Conservation (phyloP, 2,329 filamentous ascomycete species). For the Talaromyces albobiverticillius region DNA sequence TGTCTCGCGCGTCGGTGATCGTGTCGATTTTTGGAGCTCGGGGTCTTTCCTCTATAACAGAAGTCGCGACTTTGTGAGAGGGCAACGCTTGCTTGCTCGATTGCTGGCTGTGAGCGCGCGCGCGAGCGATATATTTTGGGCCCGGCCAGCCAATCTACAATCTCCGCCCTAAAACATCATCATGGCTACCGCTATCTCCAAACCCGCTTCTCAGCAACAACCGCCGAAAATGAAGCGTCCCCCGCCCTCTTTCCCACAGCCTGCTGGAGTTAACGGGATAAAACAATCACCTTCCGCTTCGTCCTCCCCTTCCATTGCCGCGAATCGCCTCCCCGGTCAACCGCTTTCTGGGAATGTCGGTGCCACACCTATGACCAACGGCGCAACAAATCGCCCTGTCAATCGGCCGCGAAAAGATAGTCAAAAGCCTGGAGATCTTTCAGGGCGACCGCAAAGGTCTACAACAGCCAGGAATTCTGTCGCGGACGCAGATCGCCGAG, state of each 20-base stretch:
- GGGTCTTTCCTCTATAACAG: slow-evolving; percentile 26
- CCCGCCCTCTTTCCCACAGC: slow-evolving; percentile 63
- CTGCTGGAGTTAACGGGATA: slow-evolving; percentile 57
- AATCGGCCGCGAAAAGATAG: slow-evolving; percentile 61
- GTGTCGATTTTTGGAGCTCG: slow-evolving; percentile 35
- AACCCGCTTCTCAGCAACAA: slow-evolving; percentile 38
- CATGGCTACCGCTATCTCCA: slow-evolving; percentile 46
- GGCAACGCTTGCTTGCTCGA: slow-evolving; percentile 22
- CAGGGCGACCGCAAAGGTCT: slow-evolving; percentile 31
- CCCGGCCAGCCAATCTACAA: slow-evolving; percentile 10
- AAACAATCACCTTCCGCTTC: slow-evolving; percentile 56
- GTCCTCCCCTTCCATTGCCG: slow-evolving; percentile 53
- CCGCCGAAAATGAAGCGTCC: slow-evolving; percentile 66
- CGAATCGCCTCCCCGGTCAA: slow-evolving; percentile 56
- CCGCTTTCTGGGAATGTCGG: slow-evolving; percentile 45
- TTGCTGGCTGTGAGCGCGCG: slow-evolving; percentile 16
- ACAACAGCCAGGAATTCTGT: slow-evolving; percentile 30
- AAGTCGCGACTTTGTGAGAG: slow-evolving; percentile 24
- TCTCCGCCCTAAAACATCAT: slow-evolving; percentile 21
- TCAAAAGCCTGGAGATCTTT: slow-evolving; percentile 35
- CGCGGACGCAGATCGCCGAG: slow-evolving; percentile 31
- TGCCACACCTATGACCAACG: slow-evolving; percentile 42
- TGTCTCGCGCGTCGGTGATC: slow-evolving; percentile 43
- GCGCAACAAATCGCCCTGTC: slow-evolving; percentile 31
- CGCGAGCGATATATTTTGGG: no score